Evolutionary conservation across 805 yeast species (phyloP).

Genomic region (Wickerhamiella galacta): DNA sequence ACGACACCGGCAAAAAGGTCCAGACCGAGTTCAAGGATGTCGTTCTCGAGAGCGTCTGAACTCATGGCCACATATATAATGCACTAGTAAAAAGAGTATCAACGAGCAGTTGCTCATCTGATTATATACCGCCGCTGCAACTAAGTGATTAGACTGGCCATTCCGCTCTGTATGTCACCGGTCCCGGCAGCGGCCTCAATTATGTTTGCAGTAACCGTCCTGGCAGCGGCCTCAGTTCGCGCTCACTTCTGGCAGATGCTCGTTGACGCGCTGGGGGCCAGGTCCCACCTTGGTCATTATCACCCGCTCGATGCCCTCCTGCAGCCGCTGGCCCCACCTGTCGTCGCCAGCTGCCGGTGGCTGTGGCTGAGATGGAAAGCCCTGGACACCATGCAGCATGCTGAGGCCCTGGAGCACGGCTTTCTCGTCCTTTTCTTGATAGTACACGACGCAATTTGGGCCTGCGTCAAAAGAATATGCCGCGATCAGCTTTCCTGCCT

Average conservation of each 20-base stretch:
- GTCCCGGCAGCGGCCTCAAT: too few relatives aligned
- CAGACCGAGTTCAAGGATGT: slow-evolving; percentile 90
- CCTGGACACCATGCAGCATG: slow-evolving; percentile 54
- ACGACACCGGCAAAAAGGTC: slow-evolving; percentile 96
- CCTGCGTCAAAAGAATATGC: slow-evolving; percentile 99
- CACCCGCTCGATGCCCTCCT: slow-evolving; percentile 62
- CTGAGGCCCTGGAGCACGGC: slow-evolving; percentile 52
- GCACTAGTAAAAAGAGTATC: too few relatives aligned
- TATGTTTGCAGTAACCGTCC: too few relatives aligned
- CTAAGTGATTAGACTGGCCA: too few relatives aligned
- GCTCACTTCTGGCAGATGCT: slow-evolving; percentile 12
- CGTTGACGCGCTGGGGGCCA: slow-evolving; percentile 52
- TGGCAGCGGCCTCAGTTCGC: too few relatives aligned
- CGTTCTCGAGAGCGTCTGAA: slow-evolving; percentile 91
- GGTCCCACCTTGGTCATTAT: slow-evolving; percentile 76
- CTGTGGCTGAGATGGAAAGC: slow-evolving; percentile 20
- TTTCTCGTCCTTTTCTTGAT: slow-evolving; percentile 58
- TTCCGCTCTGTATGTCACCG: too few relatives aligned
- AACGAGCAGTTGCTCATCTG: too few relatives aligned
- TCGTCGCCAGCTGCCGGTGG: slow-evolving; percentile 12
- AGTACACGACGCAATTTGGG: slow-evolving; percentile 94
- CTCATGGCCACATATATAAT: neutral
- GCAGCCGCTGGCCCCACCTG: slow-evolving; percentile 34
- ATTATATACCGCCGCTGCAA: too few relatives aligned
- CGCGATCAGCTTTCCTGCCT: slow-evolving; percentile 49